Evolutionary conservation across 305 asterid species (phyloP), one percentile per base, ranked within the genome.

Genomic region (Plantago lanceolata): DNA sequence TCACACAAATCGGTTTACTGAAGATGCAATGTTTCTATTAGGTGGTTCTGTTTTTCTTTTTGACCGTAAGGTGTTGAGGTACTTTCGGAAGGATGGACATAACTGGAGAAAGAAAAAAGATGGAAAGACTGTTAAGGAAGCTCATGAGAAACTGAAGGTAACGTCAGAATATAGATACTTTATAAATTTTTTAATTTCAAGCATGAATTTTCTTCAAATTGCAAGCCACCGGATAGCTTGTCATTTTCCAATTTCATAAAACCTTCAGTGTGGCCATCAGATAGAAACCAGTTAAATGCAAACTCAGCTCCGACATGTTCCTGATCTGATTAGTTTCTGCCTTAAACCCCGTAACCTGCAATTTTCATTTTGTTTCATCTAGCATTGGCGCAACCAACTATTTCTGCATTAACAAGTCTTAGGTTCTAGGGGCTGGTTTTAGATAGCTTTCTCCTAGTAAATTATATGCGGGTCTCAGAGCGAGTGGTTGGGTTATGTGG

Each of bases 1-100:
- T n/a, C 12, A 35, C 43, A 35, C 43, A 35, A 35, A 35, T 35
- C 69, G 57, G 28, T 44, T 47, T 64, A 31, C 51, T 68, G 57
- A 57, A 51, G 18, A 43, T 60, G 58, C 59, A 45, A 18, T n/a
- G 33, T 53, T 68, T 60, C 61, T 45, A 18, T 61, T 85, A 89
- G 97, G 97, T 80, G 97, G 97, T 60, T 89, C 95, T 68, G 85
- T 87, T 74, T 89, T 87, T 76, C 85, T 89, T 65, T 89, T 89
- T 73, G 90, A 89, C 72, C 86, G 97, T 66, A 87, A 87, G 83
- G 87, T 82, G 37, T 75, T 89, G 56, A 73, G 95, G 67, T 87
- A 85, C 76, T 87, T 89, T 68, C 87, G 97, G 59, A 89, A 89
- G 78, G 97, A 89, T 76, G 95, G 88, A 28, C 95, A 89, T 76